Conservation (phyloP, 2,329 filamentous ascomycete genomes). For the Proliferodiscus dingleyae region DNA sequence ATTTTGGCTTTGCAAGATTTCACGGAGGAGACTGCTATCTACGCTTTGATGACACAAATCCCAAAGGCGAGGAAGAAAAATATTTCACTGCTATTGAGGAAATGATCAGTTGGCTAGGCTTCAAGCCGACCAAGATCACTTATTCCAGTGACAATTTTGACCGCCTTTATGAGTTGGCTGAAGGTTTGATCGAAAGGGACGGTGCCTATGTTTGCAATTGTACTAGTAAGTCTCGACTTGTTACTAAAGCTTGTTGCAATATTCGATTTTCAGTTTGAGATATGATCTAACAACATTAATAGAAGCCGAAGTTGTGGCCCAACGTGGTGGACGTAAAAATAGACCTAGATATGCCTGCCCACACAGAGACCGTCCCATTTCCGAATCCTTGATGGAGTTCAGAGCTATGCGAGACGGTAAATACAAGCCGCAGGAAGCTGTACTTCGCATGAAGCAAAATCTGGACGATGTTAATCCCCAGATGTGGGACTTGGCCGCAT, state of each 20-base stretch:
- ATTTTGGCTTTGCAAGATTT: slow-evolving; percentile 88
- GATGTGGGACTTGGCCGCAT: slow-evolving; percentile 95
- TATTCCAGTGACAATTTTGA: slow-evolving; percentile 87
- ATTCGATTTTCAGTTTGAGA: no score
- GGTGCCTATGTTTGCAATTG: slow-evolving; percentile 86
- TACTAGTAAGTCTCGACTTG: slow-evolving; percentile 39
- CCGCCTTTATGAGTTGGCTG: slow-evolving; percentile 79
- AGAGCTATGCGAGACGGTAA: slow-evolving; percentile 86
- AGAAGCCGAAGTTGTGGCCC: slow-evolving; percentile 77
- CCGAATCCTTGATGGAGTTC: slow-evolving; percentile 78
- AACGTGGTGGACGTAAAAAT: slow-evolving; percentile 72
- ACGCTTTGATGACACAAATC: slow-evolving; percentile 93
- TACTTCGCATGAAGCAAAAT: slow-evolving; percentile 90
- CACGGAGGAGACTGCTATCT: slow-evolving; percentile 71
- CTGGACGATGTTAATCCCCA: slow-evolving; percentile 81
- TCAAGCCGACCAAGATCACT: slow-evolving; percentile 73
- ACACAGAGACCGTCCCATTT: slow-evolving; percentile 69
- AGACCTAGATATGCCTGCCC: slow-evolving; percentile 72
- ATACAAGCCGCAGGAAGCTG: slow-evolving; percentile 78
- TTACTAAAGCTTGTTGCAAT: slow-evolving; percentile 18
- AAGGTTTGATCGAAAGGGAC: slow-evolving; percentile 70
- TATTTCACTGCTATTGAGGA: slow-evolving; percentile 89
- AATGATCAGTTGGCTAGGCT: slow-evolving; percentile 76
- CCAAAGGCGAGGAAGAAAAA: slow-evolving; percentile 83
- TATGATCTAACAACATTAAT: no score